These are phyloP conservation scores for Penicillium flavigenum DNA, from an alignment of 495 filamentous ascomycete genomes.

Conservation along the genomic window DNA sequence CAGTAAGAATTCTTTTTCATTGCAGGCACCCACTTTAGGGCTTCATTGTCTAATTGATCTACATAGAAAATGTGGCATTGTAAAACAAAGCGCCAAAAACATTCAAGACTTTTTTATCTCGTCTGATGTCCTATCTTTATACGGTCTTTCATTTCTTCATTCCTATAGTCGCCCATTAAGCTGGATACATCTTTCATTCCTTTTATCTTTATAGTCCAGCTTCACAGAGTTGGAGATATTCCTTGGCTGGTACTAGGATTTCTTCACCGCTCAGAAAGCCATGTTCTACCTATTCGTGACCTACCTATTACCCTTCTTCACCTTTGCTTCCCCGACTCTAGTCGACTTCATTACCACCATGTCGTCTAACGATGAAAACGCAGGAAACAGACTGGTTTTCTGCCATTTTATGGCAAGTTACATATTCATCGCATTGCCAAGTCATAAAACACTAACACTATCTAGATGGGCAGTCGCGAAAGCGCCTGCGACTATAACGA, in stretches of 20 bases:
- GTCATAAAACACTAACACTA: not conserved
- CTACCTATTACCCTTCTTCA: slow-evolving; percentile 13
- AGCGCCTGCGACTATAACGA: slow-evolving; percentile 53
- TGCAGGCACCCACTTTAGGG: not conserved
- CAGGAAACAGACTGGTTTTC: slow-evolving; percentile 48
- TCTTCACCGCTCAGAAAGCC: slow-evolving; percentile 2
- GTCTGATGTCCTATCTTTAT: not conserved
- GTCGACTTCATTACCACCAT: not conserved
- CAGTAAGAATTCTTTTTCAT: not conserved
- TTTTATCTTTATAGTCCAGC: not conserved
- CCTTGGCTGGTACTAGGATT: slow-evolving; percentile 8
- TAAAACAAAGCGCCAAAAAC: not conserved
- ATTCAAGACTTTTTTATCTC: not conserved
- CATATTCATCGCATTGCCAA: not conserved
- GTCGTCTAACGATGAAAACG: not conserved
- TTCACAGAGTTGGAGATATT: not conserved
- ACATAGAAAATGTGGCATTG: slow-evolving; percentile 7
- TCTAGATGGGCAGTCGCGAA: slow-evolving; percentile 54
- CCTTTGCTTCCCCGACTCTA: slow-evolving; percentile 11
- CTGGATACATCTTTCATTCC: not conserved
- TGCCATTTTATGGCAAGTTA: slow-evolving; percentile 58
- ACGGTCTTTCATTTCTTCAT: not conserved
- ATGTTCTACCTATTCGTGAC: slow-evolving; percentile 17
- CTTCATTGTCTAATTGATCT: slow-evolving; percentile 1
- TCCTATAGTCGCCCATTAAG: not conserved